Evolutionary conservation across 768 basidiomycete genomes (phyloP).

Genomic region (Lanmaoa rubissima): DNA sequence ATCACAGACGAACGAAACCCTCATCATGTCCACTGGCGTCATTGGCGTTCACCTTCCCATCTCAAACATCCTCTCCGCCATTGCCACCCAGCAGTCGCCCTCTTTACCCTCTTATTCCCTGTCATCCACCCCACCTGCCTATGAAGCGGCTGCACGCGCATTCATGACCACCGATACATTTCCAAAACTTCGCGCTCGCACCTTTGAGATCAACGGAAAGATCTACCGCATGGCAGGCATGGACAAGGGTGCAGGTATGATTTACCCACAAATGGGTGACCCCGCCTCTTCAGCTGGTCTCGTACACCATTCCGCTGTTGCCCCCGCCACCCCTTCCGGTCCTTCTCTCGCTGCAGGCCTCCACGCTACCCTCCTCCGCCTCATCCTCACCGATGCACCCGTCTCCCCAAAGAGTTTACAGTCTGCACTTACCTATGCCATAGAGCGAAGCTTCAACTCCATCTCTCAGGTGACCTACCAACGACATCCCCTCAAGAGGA

Average conservation of each 20-base stretch:
- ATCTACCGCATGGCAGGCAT: conserved; percentile 88
- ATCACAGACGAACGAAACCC: conserved; percentile 47
- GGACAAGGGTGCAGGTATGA: conserved; percentile 99
- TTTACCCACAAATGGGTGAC: conserved; percentile 94
- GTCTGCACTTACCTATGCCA: conserved; percentile 83
- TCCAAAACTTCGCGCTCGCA: conserved; percentile 84
- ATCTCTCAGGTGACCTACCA: too few species aligned
- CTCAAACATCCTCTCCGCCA: conserved; percentile 69
- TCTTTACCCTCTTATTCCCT: conserved; percentile 40
- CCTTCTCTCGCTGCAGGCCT: conserved; percentile 41
- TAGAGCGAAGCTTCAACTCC: conserved; percentile 92
- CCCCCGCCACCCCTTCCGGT: neutral
- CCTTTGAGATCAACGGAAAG: conserved; percentile 67
- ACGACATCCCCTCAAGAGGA: too few species aligned
- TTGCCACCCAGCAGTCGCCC: conserved; percentile 45
- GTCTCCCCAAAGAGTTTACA: conserved; percentile 81
- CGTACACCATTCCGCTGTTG: conserved; percentile 14
- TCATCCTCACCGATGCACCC: conserved; percentile 89
- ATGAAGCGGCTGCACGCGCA: conserved; percentile 82
- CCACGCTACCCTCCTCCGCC: conserved; percentile 93
- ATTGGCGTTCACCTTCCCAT: conserved; percentile 97
- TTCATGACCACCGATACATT: conserved; percentile 99
- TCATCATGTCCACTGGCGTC: conserved; percentile 98
- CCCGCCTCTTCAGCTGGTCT: conserved; percentile 25
- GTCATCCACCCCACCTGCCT: conserved; percentile 63